A percentile compares a stretch with the other conserved stretches of the same genome.
phyloP scores from a whole-genome alignment of 108 stramenopile species.

The Mediolabrus comicus region DNA sequence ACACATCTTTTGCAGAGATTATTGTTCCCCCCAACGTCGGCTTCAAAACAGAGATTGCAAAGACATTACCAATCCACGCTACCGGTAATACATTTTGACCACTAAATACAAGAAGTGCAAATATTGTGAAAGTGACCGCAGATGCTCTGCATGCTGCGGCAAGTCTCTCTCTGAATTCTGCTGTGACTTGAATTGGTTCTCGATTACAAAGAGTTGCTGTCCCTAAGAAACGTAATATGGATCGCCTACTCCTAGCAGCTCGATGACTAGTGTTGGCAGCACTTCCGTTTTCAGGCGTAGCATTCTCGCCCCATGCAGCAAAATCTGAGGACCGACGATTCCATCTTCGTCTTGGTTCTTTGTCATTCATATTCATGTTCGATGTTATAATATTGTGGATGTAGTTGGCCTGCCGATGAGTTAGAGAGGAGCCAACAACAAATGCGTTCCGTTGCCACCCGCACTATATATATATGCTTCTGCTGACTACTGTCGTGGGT shows the following conservation, averaged over 20 bases:
- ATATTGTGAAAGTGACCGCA: neutral
- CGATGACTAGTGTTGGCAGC: neutral
- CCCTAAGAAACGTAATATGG: too few relatives aligned
- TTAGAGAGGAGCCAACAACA: too few relatives aligned
- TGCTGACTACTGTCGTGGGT: too few relatives aligned
- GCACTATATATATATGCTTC: too few relatives aligned
- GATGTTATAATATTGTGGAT: too few relatives aligned
- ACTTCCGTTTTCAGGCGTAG: neutral
- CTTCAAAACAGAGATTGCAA: conserved; percentile 26
- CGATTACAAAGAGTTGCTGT: neutral
- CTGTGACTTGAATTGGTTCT: conserved; percentile 7
- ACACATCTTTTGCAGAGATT: conserved; percentile 11
- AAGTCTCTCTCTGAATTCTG: conserved; percentile 5
- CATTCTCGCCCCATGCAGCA: neutral
- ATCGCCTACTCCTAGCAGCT: too few relatives aligned
- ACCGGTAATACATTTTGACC: conserved; percentile 8
- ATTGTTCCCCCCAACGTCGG: conserved; percentile 28
- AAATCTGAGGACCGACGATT: conserved; percentile 8
- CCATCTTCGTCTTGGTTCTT: conserved; percentile 7
- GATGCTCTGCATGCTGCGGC: conserved; percentile 9
- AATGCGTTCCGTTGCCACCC: too few relatives aligned
- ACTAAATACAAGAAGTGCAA: conserved; percentile 7
- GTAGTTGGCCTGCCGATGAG: too few relatives aligned
- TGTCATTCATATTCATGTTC: neutral
- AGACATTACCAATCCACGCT: conserved; percentile 47